These are phyloP conservation scores for Stentor roeselii DNA, from an alignment of 73 alveolate genomes.

Conservation along the genomic window DNA sequence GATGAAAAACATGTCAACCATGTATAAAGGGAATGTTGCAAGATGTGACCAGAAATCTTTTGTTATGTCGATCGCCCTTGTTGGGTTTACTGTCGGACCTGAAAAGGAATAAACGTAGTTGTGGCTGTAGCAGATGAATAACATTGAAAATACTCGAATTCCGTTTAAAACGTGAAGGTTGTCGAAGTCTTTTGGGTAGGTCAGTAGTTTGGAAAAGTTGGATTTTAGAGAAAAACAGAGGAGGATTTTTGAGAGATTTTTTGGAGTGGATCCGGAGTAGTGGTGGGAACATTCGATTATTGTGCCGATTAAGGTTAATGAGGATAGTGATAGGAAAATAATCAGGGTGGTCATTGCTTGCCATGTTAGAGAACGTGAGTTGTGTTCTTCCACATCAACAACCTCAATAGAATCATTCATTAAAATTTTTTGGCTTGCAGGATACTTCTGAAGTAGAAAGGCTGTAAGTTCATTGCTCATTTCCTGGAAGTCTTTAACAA, in stretches of 20 bases:
- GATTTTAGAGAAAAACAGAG: conserved; percentile 30
- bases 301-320: background rate
- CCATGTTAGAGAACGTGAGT: no score
- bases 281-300: background rate
- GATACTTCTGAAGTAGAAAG: no score
- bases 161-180: conserved; percentile 1
- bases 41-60: background rate
- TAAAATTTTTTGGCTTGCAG: no score
- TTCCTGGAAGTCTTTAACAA: background rate
- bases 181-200: background rate
- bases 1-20: background rate
- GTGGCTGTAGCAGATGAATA: background rate
- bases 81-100: conserved; percentile 21
- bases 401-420: no score
- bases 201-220: conserved; percentile 28
- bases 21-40: background rate
- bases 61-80: background rate
- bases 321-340: conserved; percentile 20
- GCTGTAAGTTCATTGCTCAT: no score
- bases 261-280: background rate
- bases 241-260: background rate
- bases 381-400: no score
- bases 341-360: background rate
- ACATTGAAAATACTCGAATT: conserved; percentile 16
- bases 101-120: background rate